A percentile compares a stretch with the other conserved stretches of the same genome.
phyloP scores from a whole-genome alignment of 2,329 filamentous ascomycete species.

The Coleophoma cylindrospora region DNA sequence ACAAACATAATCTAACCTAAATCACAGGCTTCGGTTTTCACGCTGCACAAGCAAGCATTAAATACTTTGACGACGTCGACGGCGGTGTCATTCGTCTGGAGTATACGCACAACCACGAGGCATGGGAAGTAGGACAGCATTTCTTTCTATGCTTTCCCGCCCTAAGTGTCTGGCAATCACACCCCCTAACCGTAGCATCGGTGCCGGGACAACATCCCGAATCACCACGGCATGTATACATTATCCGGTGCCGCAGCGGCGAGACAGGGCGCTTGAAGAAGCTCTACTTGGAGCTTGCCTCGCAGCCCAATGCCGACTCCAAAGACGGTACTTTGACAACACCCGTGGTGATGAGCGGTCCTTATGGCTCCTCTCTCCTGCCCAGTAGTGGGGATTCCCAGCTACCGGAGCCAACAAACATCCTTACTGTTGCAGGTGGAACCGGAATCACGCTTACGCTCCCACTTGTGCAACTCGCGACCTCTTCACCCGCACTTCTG shows the following conservation, averaged over 20 bases:
- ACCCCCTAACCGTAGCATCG: slow-evolving; percentile 73
- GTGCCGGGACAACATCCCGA: slow-evolving; percentile 49
- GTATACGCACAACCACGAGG: slow-evolving; percentile 64
- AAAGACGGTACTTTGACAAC: slow-evolving; percentile 34
- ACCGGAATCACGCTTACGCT: slow-evolving; percentile 54
- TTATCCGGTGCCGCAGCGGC: slow-evolving; percentile 52
- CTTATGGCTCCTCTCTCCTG: slow-evolving; percentile 46
- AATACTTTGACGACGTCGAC: slow-evolving; percentile 49
- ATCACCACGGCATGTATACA: slow-evolving; percentile 46
- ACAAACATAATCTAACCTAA: no score
- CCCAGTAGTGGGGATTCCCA: slow-evolving; percentile 10
- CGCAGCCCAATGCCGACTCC: slow-evolving; percentile 28
- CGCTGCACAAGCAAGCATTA: slow-evolving; percentile 43
- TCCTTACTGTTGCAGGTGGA: slow-evolving; percentile 51
- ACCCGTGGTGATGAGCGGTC: slow-evolving; percentile 55
- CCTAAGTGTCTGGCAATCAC: slow-evolving; percentile 69
- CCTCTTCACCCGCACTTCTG: slow-evolving; percentile 21
- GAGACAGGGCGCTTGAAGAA: slow-evolving; percentile 38
- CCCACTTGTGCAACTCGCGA: slow-evolving; percentile 40
- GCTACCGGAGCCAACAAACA: slow-evolving; percentile 32
- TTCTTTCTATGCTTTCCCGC: slow-evolving; percentile 72
- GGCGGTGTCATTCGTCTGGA: slow-evolving; percentile 63
- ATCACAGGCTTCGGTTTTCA: slow-evolving; percentile 45
- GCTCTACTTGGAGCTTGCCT: slow-evolving; percentile 38
- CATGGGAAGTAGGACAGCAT: slow-evolving; percentile 63